Evolutionary conservation across 345 rosid genomes (phyloP).

Genomic region (Corymbia maculata): DNA sequence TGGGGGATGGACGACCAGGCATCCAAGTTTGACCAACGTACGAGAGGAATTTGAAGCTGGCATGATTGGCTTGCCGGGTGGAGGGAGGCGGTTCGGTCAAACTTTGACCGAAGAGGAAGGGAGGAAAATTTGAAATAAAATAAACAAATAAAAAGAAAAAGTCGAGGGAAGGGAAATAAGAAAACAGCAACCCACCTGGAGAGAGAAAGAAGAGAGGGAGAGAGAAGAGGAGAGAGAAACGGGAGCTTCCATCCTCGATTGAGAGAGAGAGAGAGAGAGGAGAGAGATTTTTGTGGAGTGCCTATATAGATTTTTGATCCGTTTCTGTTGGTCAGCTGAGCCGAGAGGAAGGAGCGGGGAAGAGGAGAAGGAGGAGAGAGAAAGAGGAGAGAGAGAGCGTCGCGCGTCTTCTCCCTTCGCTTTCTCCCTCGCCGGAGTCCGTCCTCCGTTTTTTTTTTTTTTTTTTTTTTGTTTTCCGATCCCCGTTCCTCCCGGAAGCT

Average conservation of each 20-base stretch:
- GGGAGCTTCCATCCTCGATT: not conserved
- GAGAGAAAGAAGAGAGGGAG: not conserved
- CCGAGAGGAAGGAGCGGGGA: not conserved
- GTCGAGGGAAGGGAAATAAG: not conserved
- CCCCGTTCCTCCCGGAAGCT: not conserved
- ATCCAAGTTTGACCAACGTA: not conserved
- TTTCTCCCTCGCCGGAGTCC: not conserved
- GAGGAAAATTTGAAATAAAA: not conserved
- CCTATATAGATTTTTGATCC: not conserved
- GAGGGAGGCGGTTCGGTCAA: not conserved
- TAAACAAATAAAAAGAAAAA: not conserved
- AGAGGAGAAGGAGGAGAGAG: not conserved
- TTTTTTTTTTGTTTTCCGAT: too few relatives aligned
- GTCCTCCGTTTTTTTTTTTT: not conserved
- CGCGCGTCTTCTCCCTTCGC: not conserved
- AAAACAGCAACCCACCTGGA: too few relatives aligned
- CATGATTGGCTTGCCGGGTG: not conserved
- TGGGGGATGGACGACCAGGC: not conserved
- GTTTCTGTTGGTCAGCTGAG: not conserved
- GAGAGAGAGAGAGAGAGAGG: not conserved
- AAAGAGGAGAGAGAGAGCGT: not conserved
- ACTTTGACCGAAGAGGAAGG: not conserved
- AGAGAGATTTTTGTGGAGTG: not conserved
- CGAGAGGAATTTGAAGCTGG: not conserved
- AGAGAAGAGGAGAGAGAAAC: not conserved